Evolutionary conservation across 1,139 yeast species (phyloP).

Genomic region (Nakaseomyces glabratus): DNA sequence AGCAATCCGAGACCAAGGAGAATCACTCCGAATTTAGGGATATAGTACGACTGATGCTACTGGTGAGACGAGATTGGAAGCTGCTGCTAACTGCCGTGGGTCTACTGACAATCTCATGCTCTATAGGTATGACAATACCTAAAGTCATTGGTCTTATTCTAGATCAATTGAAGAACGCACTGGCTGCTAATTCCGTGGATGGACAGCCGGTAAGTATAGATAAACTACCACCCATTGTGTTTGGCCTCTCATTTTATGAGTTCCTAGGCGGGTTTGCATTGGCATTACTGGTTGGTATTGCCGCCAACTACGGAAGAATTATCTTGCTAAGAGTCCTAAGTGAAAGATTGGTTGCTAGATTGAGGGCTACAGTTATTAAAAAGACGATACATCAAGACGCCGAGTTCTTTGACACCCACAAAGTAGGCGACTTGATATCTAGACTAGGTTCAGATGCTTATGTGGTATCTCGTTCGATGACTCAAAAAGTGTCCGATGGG

Average conservation of each 20-base stretch:
- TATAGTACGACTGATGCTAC: conserved; percentile 39
- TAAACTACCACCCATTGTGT: conserved; percentile 32
- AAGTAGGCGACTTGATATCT: conserved; percentile 89
- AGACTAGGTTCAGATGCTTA: conserved; percentile 83
- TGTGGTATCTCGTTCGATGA: conserved; percentile 76
- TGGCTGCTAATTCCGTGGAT: conserved; percentile 14
- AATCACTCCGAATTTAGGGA: conserved; percentile 37
- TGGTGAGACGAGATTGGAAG: conserved; percentile 44
- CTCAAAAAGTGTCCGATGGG: conserved; percentile 89
- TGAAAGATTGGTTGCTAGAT: conserved; percentile 75
- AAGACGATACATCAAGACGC: conserved; percentile 79
- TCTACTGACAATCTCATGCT: conserved; percentile 50
- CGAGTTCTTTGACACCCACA: conserved; percentile 83
- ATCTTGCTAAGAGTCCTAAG: conserved; percentile 68
- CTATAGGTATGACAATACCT: conserved; percentile 68
- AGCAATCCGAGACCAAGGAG: conserved; percentile 11
- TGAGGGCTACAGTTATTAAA: conserved; percentile 68
- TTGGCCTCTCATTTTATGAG: conserved; percentile 40
- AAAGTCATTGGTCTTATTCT: conserved; percentile 71
- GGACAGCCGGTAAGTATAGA: conserved; percentile 25
- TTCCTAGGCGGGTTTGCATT: conserved; percentile 44
- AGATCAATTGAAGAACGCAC: conserved; percentile 46
- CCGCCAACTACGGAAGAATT: conserved; percentile 73
- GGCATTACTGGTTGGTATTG: conserved; percentile 58
- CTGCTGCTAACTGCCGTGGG: conserved; percentile 50